Evolutionary conservation across 306 rosid genomes (phyloP).

Genomic region (Cicer bijugum): DNA sequence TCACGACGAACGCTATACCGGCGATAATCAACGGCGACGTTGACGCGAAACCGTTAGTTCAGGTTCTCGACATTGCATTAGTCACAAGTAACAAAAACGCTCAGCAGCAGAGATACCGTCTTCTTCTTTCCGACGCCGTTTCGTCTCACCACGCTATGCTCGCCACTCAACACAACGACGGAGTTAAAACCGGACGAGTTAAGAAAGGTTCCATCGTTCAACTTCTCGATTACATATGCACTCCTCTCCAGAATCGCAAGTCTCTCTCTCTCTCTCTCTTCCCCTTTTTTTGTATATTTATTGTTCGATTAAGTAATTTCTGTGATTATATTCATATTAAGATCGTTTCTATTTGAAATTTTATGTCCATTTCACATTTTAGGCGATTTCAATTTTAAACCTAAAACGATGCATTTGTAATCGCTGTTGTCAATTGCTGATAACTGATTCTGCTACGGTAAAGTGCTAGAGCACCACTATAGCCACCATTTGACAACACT

Average conservation of each 20-base stretch:
- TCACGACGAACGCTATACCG: conserved; percentile 79
- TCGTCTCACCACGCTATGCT: conserved; percentile 73
- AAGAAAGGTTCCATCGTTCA: conserved; percentile 83
- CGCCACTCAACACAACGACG: conserved; percentile 78
- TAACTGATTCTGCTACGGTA: no score
- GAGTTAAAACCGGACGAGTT: conserved; percentile 59
- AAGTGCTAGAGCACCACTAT: no score
- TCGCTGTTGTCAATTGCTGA: not conserved
- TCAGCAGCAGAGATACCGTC: conserved; percentile 74
- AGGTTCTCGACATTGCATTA: conserved; percentile 68
- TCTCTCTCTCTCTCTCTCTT: conserved; percentile 52
- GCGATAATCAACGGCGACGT: conserved; percentile 69
- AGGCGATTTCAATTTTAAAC: not conserved
- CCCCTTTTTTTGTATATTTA: not conserved
- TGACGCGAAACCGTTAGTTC: conserved; percentile 81
- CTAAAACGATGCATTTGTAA: not conserved
- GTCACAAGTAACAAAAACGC: conserved; percentile 46
- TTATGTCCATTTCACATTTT: not conserved
- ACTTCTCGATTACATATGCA: conserved; percentile 81
- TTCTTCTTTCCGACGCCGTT: conserved; percentile 75
- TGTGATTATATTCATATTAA: not conserved
- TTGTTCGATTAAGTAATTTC: conserved; percentile 23
- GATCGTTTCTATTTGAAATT: not conserved
- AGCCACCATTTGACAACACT: no score
- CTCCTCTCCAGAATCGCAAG: conserved; percentile 71